Conservation (phyloP, 352 stramenopile genomes). For the Globisporangium sylvaticum region DNA sequence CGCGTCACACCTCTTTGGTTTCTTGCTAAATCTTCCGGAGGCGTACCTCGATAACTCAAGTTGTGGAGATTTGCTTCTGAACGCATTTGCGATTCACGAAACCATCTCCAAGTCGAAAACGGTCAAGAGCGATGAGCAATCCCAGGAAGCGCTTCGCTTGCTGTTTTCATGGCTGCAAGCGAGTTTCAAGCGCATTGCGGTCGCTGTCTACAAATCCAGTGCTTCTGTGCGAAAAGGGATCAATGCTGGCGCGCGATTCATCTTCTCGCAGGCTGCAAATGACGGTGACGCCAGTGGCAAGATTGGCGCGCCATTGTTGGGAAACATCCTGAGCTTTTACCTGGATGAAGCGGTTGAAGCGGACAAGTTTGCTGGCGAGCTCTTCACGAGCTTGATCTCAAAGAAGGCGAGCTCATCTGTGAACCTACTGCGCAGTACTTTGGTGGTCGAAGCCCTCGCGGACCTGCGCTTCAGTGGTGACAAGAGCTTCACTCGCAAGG, state of each 20-base stretch:
- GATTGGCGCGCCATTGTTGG: slow-evolving; percentile 14
- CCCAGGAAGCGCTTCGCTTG: not conserved
- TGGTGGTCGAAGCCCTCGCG: slow-evolving; percentile 37
- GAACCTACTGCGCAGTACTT: slow-evolving; percentile 23
- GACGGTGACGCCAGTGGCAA: not conserved
- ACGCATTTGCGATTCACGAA: slow-evolving; percentile 13
- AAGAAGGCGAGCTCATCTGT: not conserved
- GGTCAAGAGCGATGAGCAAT: not conserved
- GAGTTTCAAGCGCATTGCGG: slow-evolving; percentile 17
- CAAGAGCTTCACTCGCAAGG: slow-evolving; percentile 8
- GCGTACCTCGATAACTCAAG: slow-evolving; percentile 26
- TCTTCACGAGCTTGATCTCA: slow-evolving; percentile 21
- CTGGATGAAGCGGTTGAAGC: slow-evolving; percentile 12
- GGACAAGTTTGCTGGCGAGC: slow-evolving; percentile 27
- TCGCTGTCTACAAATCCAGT: not conserved
- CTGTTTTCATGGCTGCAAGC: slow-evolving; percentile 17
- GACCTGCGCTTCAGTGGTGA: slow-evolving; percentile 10
- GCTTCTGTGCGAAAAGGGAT: slow-evolving; percentile 1
- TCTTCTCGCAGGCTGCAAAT: slow-evolving; percentile 10
- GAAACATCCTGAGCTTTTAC: slow-evolving; percentile 33
- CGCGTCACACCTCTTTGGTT: slow-evolving; percentile 21
- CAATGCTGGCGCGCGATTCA: slow-evolving; percentile 7
- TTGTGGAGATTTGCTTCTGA: slow-evolving; percentile 16
- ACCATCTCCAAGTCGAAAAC: not conserved
- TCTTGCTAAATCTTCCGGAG: slow-evolving; percentile 29